A percentile compares a stretch with the other conserved stretches of the same genome.
phyloP scores from a whole-genome alignment of 305 asterid genomes.

The Stenogyne calaminthoides region DNA sequence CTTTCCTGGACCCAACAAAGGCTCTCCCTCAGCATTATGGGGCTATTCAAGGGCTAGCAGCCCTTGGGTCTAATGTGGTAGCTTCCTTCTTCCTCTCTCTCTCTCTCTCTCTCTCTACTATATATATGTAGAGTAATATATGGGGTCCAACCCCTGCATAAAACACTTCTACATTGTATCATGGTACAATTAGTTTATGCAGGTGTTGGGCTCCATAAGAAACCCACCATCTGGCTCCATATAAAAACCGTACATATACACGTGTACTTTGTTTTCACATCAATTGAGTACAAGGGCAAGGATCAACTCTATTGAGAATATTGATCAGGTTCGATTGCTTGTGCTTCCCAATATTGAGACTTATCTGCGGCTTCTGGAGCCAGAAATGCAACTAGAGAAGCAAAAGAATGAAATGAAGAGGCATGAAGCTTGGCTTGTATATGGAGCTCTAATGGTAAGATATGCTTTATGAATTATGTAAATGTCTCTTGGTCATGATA shows the following conservation, averaged over 20 bases:
- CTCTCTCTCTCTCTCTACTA: background rate
- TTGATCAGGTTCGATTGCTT: conserved; percentile 68
- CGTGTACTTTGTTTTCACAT: background rate
- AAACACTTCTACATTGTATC: no score
- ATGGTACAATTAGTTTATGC: no score
- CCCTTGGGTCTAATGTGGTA: conserved; percentile 97
- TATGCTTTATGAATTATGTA: background rate
- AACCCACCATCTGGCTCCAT: no score
- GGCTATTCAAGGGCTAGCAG: conserved; percentile 93
- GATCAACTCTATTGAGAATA: conserved; percentile 17
- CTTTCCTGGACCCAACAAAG: conserved; percentile 84
- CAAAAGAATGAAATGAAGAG: conserved; percentile 91
- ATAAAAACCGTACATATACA: no score
- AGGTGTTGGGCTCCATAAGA: no score
- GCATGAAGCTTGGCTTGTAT: conserved; percentile 97
- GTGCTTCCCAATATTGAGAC: conserved; percentile 88
- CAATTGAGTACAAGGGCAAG: background rate
- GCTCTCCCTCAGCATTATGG: conserved; percentile 96
- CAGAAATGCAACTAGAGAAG: conserved; percentile 90
- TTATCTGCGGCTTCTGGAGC: conserved; percentile 81
- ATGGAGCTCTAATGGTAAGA: conserved; percentile 88
- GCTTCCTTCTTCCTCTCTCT: conserved; percentile 21
- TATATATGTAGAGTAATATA: background rate
- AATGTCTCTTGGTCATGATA: conserved; percentile 19
- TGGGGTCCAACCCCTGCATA: conserved; percentile 19